Evolutionary conservation across 2,329 filamentous ascomycete genomes (phyloP).

Genomic region (Hymenoscyphus salicellus): DNA sequence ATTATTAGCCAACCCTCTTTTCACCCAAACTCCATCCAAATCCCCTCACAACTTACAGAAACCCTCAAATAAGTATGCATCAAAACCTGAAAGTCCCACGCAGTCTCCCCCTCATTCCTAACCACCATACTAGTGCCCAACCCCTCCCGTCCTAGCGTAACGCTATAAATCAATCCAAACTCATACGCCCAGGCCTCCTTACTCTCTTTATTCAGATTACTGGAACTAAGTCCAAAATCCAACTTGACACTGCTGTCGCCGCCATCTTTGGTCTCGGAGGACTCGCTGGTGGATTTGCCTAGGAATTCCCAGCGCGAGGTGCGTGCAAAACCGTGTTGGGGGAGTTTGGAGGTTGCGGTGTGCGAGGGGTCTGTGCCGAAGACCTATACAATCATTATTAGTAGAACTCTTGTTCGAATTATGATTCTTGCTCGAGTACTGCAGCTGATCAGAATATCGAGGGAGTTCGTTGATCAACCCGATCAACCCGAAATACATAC

Average conservation of each 20-base stretch:
- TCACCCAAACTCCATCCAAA: background rate
- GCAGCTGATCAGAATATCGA: no score
- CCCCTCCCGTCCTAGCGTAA: constrained; percentile 72
- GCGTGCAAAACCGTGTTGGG: constrained; percentile 93
- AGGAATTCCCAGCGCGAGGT: constrained; percentile 90
- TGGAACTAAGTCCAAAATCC: constrained; percentile 84
- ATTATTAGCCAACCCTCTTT: constrained; percentile 11
- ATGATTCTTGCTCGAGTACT: background rate
- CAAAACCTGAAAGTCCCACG: constrained; percentile 88
- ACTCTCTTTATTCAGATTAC: constrained; percentile 65
- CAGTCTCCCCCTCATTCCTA: constrained; percentile 75
- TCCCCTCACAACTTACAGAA: constrained; percentile 53
- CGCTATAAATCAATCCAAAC: constrained; percentile 90
- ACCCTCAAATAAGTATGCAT: constrained; percentile 88
- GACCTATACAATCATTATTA: constrained; percentile 51
- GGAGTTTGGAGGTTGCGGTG: constrained; percentile 72
- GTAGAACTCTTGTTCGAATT: background rate
- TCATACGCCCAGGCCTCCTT: constrained; percentile 77
- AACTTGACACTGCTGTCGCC: constrained; percentile 77
- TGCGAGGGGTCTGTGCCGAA: constrained; percentile 80
- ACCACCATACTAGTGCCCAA: constrained; percentile 81
- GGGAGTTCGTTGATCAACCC: no score
- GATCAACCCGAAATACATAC: constrained; percentile 59
- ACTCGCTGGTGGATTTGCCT: constrained; percentile 76
- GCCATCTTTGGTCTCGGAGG: constrained; percentile 40